Conservation (phyloP, 208 protist species). For the Leishmania lainsoni region DNA sequence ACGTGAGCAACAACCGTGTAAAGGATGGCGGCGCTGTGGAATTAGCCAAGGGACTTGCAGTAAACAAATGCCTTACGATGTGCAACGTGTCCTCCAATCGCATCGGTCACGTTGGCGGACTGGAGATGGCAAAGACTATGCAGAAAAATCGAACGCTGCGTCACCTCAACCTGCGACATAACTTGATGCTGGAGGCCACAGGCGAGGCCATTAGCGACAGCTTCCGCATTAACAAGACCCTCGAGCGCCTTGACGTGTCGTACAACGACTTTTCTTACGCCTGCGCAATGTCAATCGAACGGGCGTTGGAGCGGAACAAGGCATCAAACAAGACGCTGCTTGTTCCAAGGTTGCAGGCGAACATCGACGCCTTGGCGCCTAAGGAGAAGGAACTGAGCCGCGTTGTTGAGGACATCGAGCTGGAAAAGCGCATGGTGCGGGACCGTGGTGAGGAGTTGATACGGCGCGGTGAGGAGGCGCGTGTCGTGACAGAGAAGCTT, state of each 20-base stretch:
- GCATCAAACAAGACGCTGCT: constrained; percentile 69
- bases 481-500: constrained; percentile 76
- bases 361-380: constrained; percentile 77
- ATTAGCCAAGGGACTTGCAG: constrained; percentile 69
- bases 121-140: constrained; percentile 63
- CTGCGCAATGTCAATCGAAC: constrained; percentile 73
- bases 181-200: constrained; percentile 73
- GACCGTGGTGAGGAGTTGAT: constrained; percentile 87
- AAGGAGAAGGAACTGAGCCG: constrained; percentile 87
- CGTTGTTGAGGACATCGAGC: constrained; percentile 81
- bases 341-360: constrained; percentile 69
- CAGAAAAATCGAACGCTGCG: constrained; percentile 69
- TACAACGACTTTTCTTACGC: constrained; percentile 94
- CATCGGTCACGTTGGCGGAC: constrained; percentile 78
- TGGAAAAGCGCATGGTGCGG: constrained; percentile 83
- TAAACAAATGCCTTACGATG: constrained; percentile 64
- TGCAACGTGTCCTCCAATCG: constrained; percentile 81
- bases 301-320: constrained; percentile 66
- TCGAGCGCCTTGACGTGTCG: constrained; percentile 86
- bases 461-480: constrained; percentile 80
- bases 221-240: constrained; percentile 59
- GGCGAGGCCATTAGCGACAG: constrained; percentile 72
- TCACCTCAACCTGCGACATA: constrained; percentile 81
- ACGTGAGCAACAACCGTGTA: constrained; percentile 87
- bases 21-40: constrained; percentile 76